Conservation (phyloP, 2,329 filamentous ascomycete species). For the Botrytis tulipae region DNA sequence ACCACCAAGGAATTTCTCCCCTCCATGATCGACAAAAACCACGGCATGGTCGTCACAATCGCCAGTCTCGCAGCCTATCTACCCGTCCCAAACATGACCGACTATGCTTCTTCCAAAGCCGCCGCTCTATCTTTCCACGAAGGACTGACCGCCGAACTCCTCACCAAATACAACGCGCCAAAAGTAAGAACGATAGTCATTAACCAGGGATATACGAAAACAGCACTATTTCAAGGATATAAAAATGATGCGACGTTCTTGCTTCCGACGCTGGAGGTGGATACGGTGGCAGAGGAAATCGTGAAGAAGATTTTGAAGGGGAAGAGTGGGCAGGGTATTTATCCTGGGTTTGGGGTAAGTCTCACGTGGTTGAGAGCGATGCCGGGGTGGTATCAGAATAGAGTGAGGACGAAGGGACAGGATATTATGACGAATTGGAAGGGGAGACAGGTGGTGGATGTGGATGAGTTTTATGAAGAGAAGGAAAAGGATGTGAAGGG, state of each 20-base stretch:
- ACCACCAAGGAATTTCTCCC: slow-evolving; percentile 67
- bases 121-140: slow-evolving; percentile 68
- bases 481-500: slow-evolving; percentile 25
- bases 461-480: slow-evolving; percentile 32
- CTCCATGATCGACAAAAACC: slow-evolving; percentile 58
- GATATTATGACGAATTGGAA: slow-evolving; percentile 36
- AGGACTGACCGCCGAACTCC: slow-evolving; percentile 57
- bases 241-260: slow-evolving; percentile 50
- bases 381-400: slow-evolving; percentile 63
- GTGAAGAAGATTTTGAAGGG: slow-evolving; percentile 59
- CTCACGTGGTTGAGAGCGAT: slow-evolving; percentile 49
- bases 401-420: slow-evolving; percentile 45
- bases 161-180: slow-evolving; percentile 58
- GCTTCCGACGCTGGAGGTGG: slow-evolving; percentile 54
- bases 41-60: slow-evolving; percentile 72
- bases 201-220: slow-evolving; percentile 62
- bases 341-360: slow-evolving; percentile 48
- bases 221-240: slow-evolving; percentile 58
- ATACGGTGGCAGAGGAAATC: slow-evolving; percentile 63
- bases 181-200: slow-evolving; percentile 65
- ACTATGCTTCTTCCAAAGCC: slow-evolving; percentile 67
- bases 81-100: slow-evolving; percentile 60
- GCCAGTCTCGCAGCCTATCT: slow-evolving; percentile 63
- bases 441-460: slow-evolving; percentile 38
- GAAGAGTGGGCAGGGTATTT: slow-evolving; percentile 54